Percentiles rank a stretch among this genome's conserved stretches.
These are phyloP conservation scores for Kalanchoe fedtschenkoi DNA, from an alignment of 164 flowering plant genomes.

Conservation along the genomic window DNA sequence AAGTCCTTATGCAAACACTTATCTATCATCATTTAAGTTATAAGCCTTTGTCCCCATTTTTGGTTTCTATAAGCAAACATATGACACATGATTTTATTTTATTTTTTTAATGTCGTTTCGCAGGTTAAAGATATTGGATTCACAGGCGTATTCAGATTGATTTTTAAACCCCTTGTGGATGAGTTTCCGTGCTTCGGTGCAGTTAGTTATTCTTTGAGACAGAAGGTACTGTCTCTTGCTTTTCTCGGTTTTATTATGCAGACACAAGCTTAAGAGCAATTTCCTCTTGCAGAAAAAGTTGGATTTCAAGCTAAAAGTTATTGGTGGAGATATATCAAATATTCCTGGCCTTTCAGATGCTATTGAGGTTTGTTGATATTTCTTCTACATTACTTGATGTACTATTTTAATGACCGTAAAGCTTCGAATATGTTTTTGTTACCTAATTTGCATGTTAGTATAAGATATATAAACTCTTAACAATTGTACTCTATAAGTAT, in stretches of 20 bases:
- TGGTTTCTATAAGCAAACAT: neutral
- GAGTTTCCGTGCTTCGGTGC: slow-evolving; percentile 98
- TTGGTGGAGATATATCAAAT: slow-evolving; percentile 85
- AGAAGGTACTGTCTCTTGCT: slow-evolving; percentile 45
- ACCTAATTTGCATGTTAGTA: neutral
- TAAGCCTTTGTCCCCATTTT: neutral
- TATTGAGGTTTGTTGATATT: slow-evolving; percentile 58
- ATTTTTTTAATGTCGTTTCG: slow-evolving; percentile 5
- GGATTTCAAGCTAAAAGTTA: slow-evolving; percentile 83
- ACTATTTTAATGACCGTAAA: too few relatives aligned
- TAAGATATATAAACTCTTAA: too few relatives aligned
- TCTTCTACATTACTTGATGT: neutral
- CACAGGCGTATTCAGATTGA: slow-evolving; percentile 93
- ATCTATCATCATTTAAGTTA: neutral
- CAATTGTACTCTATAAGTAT: too few relatives aligned
- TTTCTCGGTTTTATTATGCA: neutral
- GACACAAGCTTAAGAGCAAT: neutral
- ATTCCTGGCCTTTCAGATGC: slow-evolving; percentile 83
- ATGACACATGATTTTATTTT: slow-evolving; percentile 3
- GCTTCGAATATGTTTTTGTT: neutral
- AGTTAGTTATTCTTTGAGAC: slow-evolving; percentile 66
- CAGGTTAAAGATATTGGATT: slow-evolving; percentile 91
- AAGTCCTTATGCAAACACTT: too few relatives aligned
- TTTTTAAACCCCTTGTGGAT: slow-evolving; percentile 83
- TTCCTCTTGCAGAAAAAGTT: slow-evolving; percentile 69